phyloP scores from a whole-genome alignment of 163 green algal species.

The Volvox carteri region DNA sequence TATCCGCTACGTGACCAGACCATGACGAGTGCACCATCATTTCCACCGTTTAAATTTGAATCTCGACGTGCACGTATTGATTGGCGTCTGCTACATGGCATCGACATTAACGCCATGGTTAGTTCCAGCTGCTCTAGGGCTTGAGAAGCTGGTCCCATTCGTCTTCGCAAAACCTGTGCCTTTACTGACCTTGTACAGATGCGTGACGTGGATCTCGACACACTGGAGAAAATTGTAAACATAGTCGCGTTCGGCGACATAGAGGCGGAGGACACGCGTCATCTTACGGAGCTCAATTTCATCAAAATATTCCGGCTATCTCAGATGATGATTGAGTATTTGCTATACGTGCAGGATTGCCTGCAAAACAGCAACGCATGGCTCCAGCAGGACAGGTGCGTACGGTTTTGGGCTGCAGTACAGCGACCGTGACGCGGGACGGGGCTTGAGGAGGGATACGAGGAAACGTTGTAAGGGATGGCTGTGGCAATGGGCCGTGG shows the following conservation, averaged over 20 bases:
- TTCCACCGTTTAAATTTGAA: conserved; percentile 75
- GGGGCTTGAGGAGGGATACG: background rate
- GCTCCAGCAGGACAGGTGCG: conserved; percentile 67
- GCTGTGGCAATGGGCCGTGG: too few relatives aligned
- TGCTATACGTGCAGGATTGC: conserved; percentile 90
- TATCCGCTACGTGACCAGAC: conserved; percentile 47
- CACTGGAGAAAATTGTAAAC: conserved; percentile 81
- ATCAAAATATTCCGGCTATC: conserved; percentile 84
- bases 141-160: background rate
- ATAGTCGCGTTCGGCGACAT: conserved; percentile 86
- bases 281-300: conserved; percentile 86
- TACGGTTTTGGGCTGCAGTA: background rate
- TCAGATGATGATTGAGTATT: conserved; percentile 92
- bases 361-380: conserved; percentile 67
- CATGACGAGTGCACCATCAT: conserved; percentile 52
- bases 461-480: too few relatives aligned
- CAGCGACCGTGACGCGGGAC: background rate
- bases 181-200: conserved; percentile 65
- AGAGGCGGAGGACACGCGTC: conserved; percentile 81
- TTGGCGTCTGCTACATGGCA: conserved; percentile 85
- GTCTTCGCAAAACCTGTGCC: background rate
- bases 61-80: conserved; percentile 76
- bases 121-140: conserved; percentile 46
- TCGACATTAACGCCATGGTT: conserved; percentile 87
- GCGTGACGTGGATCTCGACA: conserved; percentile 83